phyloP scores from a whole-genome alignment of 768 basidiomycete species.

The Nevesoporus exiguus region DNA sequence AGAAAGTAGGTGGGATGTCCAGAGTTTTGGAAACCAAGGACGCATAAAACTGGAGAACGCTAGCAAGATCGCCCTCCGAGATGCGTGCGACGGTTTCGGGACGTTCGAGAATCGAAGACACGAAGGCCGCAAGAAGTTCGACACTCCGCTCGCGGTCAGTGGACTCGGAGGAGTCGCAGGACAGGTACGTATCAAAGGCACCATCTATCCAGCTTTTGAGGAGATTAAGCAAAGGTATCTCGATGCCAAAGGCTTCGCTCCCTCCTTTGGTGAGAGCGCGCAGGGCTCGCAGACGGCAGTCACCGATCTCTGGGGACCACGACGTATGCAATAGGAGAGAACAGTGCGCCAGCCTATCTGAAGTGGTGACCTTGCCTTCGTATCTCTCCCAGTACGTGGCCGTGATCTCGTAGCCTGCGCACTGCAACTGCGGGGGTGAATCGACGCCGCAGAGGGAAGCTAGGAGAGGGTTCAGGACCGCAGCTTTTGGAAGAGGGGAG shows the following conservation, averaged over 20 bases:
- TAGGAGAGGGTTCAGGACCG: conserved; percentile 57
- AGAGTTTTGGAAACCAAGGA: conserved; percentile 54
- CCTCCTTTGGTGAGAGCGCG: conserved; percentile 61
- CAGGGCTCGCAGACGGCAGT: conserved; percentile 65
- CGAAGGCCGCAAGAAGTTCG: conserved; percentile 55
- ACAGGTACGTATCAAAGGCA: conserved; percentile 52
- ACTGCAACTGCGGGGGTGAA: conserved; percentile 55
- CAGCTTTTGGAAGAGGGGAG: conserved; percentile 54
- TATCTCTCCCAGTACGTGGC: conserved; percentile 65
- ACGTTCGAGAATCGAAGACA: conserved; percentile 48
- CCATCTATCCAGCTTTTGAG: conserved; percentile 64
- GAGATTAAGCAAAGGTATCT: conserved; percentile 50
- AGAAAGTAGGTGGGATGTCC: conserved; percentile 26
- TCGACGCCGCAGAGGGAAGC: conserved; percentile 53
- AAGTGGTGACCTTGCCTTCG: conserved; percentile 45
- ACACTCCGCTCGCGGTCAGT: conserved; percentile 63
- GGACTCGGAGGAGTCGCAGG: conserved; percentile 38
- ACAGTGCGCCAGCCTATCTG: conserved; percentile 62
- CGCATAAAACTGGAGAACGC: conserved; percentile 60
- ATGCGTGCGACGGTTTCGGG: conserved; percentile 57
- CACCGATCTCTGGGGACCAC: conserved; percentile 72
- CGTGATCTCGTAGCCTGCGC: conserved; percentile 69
- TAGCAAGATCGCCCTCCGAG: conserved; percentile 52
- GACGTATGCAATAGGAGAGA: conserved; percentile 52
- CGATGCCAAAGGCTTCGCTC: conserved; percentile 60